Base-by-base conservation (phyloP, 805 yeast species). In the Ogataea saltuana region DNA sequence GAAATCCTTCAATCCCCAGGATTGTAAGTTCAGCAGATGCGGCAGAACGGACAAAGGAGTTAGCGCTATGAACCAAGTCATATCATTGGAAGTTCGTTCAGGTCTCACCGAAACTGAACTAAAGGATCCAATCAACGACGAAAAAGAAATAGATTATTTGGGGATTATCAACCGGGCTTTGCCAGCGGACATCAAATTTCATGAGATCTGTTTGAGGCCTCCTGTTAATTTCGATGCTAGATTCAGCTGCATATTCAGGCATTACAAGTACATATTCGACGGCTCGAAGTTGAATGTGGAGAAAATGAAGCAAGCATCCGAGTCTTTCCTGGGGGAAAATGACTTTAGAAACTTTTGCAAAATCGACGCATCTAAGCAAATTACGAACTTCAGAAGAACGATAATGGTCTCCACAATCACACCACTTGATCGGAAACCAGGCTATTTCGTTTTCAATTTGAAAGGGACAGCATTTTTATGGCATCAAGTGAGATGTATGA, bases 401-500 rank as follows among this genome's bases (percentile, higher is more conserved):
- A 80, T 93, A 12, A 56, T 75, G 29, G 64, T 70, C 15, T 48
- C 65, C 9, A 44, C 58, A 15, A 61, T 67, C 3, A 28, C 42
- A 9, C 41, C 27, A 3, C 26, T 57, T 2, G 48, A 51, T 5
- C 54, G 49, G 2, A 45, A 49, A 7, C 45, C 51, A 13, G 78
- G 75, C 4, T 71, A 77, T 42, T 85, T 72, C 56, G 83, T 81
- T 44, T 80, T 91, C 61, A 89, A 88, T 59, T 67, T 93, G 41
- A 72, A 76, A 49, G 99, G 99, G 0, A 71, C 86, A 1, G 99
- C 98, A 7, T 93, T 93, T 54, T 66, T 93, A 43, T 93, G 98
- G 98, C 98, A 93, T 61, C 99, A 93, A 64, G 99, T 93, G 15
- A 76, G 99, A 45, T 89, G 96, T 53, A 93, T 93, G 93, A 78